These are phyloP conservation scores for Gossypium stocksii DNA, from an alignment of 345 rosid genomes.

Conservation along the genomic window DNA sequence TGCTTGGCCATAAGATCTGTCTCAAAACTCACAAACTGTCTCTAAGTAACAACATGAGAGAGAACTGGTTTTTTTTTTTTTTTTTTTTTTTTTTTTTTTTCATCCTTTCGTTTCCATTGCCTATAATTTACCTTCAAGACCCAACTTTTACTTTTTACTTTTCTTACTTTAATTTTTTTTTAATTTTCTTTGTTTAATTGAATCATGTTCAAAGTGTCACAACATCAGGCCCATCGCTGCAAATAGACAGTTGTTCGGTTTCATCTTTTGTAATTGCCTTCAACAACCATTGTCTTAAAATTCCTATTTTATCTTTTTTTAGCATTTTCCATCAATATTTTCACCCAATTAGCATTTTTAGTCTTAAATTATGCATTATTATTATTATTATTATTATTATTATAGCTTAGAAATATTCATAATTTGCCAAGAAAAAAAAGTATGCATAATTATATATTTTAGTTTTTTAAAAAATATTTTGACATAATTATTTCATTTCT, in stretches of 20 bases:
- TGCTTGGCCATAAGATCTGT: constrained; percentile 39
- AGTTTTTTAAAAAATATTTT: too few species aligned
- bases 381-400: too few species aligned
- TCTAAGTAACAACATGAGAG: background rate
- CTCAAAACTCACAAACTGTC: constrained; percentile 11
- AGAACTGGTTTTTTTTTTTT: background rate
- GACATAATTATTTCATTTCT: too few species aligned
- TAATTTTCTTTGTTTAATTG: constrained; percentile 25
- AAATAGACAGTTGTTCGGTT: constrained; percentile 26
- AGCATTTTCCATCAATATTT: too few species aligned
- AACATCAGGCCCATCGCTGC: constrained; percentile 22
- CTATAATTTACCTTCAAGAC: constrained; percentile 16
- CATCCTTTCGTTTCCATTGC: too few species aligned
- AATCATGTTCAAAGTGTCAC: constrained; percentile 43
- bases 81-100: background rate
- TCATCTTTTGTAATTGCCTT: constrained; percentile 24
- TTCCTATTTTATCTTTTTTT: too few species aligned
- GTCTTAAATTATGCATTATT: too few species aligned
- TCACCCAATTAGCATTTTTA: too few species aligned
- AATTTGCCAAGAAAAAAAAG: too few species aligned
- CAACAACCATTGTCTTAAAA: constrained; percentile 15
- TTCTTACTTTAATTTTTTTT: background rate
- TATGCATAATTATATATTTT: too few species aligned
- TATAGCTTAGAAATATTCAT: too few species aligned
- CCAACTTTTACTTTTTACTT: constrained; percentile 15